Base-by-base conservation (phyloP, 176 grass and related monocot genomes). In the Hyparrhenia diplandra region DNA sequence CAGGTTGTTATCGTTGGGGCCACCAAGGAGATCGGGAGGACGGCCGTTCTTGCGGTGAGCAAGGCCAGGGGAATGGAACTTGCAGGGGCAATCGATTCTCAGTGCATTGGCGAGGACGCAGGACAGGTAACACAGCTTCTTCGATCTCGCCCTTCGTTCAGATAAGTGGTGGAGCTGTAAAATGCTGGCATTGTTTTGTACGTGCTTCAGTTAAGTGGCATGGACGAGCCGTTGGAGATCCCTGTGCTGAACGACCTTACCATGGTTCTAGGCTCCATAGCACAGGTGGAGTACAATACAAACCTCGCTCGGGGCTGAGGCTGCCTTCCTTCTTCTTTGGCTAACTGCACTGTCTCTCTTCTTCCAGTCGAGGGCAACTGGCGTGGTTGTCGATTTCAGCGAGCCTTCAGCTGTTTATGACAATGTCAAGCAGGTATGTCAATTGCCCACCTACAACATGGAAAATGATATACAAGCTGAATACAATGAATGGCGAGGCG, bases 211-310 rank as follows among this genome's bases (percentile, higher is more conserved):
- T 40, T 98, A 57, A 86, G 82, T 43, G 92, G 92, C 18, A 89
- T 98, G 92, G 92, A 98, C 45, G 95, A 98, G 40, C 70, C 92
- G 5, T n/a, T 98, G 72, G 95, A 98, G 73, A 87, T 98, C 63
- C 92, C 92, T 13, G 82, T 98, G 64, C 90, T 98, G 11, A 98
- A 91, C 60, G 95, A 95, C 45, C 78, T 95, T 69, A 98, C 95
- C 7, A 98, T 98, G 95, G 88, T 98, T 45, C 86, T 94, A 24
- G 95, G 92, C 9, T 98, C 95, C 64, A 98, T 98, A 81, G 88
- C 92, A 5, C 88, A 89, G 5, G 88, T 85, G 85, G 8, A 20
- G 42, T 45, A 45, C 12, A 45, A 20, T 1, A 49, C 54, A 58
- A 3, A 25, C 55, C 23, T 25, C n/a, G 3, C 4, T 57, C 21